Conservation (phyloP, 139 green algal species). For the Auxenochlorella protothecoides region DNA sequence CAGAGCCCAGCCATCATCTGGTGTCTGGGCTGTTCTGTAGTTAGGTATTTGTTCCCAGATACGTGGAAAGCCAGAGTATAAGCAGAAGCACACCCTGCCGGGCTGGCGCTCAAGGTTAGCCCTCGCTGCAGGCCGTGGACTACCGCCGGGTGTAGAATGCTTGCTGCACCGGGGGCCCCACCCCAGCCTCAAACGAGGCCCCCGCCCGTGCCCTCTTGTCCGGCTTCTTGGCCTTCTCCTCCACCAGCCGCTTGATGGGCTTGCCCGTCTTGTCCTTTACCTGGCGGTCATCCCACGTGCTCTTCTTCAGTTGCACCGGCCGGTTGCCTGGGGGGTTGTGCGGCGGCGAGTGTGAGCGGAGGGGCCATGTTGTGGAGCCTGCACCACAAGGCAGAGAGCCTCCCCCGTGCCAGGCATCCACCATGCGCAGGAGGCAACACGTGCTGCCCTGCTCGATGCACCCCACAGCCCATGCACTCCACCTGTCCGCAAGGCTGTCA, state of each 20-base stretch:
- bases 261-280: conserved; percentile 13
- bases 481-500: not conserved
- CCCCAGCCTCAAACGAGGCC: too few species aligned
- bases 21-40: too few species aligned
- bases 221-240: not conserved
- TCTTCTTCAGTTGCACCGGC: conserved; percentile 76
- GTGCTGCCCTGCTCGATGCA: not conserved
- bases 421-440: not conserved
- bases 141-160: too few species aligned
- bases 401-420: too few species aligned
- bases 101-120: too few species aligned
- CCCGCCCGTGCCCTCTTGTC: not conserved
- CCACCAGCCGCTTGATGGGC: conserved; percentile 11
- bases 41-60: too few species aligned
- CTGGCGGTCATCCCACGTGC: conserved; percentile 56
- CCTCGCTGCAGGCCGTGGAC: too few species aligned
- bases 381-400: too few species aligned
- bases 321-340: conserved; percentile 50
- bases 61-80: too few species aligned
- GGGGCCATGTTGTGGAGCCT: not conserved
- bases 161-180: too few species aligned
- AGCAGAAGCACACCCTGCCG: too few species aligned
- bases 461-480: not conserved
- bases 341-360: not conserved
- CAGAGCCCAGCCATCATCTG: too few species aligned